phyloP scores from a whole-genome alignment of 2,329 filamentous ascomycete genomes.

The Xylariaceae sp. region DNA sequence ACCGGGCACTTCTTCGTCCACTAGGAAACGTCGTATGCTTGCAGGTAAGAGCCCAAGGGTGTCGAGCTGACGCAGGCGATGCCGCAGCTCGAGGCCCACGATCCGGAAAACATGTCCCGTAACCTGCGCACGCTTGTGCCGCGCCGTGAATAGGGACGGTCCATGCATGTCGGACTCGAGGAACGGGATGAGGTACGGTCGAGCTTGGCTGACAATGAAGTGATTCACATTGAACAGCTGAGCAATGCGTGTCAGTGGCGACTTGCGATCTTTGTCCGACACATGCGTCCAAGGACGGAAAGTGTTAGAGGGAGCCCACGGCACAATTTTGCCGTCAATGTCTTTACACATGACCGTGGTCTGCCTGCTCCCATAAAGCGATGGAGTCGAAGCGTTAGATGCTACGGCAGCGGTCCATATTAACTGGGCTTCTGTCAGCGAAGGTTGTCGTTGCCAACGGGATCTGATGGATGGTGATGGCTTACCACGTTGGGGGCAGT shows the following conservation, averaged over 20 bases:
- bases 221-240: slow-evolving; percentile 92
- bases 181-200: slow-evolving; percentile 85
- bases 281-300: slow-evolving; percentile 67
- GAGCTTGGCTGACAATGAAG: slow-evolving; percentile 89
- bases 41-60: slow-evolving; percentile 68
- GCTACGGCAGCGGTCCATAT: slow-evolving; percentile 77
- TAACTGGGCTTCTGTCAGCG: slow-evolving; percentile 55
- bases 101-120: slow-evolving; percentile 61
- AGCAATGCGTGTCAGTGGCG: slow-evolving; percentile 64
- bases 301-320: slow-evolving; percentile 65
- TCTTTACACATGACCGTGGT: slow-evolving; percentile 73
- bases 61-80: slow-evolving; percentile 77
- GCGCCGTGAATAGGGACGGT: slow-evolving; percentile 58
- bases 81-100: slow-evolving; percentile 71
- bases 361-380: slow-evolving; percentile 61
- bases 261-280: slow-evolving; percentile 61
- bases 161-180: slow-evolving; percentile 77
- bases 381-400: slow-evolving; percentile 64
- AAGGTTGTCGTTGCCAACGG: slow-evolving; percentile 3
- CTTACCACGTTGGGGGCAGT: slow-evolving; percentile 88
- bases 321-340: slow-evolving; percentile 64
- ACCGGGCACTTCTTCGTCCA: slow-evolving; percentile 78
- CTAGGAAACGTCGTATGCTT: slow-evolving; percentile 68
- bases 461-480: slow-evolving; percentile 18
- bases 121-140: slow-evolving; percentile 52